Evolutionary conservation across 768 basidiomycete genomes (phyloP).

Genomic region (Leccinum subtestaceum): DNA sequence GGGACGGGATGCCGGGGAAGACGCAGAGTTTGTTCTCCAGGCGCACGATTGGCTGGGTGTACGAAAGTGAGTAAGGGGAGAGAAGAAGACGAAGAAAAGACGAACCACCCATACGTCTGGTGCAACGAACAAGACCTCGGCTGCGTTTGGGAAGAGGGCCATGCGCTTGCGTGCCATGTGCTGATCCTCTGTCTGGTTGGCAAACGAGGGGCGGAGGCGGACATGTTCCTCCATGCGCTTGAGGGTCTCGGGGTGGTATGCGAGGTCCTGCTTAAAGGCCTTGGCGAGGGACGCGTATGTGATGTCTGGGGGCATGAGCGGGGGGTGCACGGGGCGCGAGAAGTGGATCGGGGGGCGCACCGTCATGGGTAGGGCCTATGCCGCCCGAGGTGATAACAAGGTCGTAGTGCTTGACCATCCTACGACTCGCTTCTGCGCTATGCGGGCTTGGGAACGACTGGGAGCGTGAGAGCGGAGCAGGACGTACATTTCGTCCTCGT

Average conservation of each 20-base stretch:
- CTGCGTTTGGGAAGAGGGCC: constrained; percentile 81
- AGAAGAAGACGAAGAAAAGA: background rate
- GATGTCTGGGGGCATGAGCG: constrained; percentile 55
- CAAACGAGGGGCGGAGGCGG: constrained; percentile 53
- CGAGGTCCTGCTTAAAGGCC: constrained; percentile 71
- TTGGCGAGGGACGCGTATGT: constrained; percentile 86
- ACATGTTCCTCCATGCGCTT: constrained; percentile 64
- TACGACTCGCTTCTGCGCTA: constrained; percentile 80
- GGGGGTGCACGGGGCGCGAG: background rate
- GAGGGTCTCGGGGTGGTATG: constrained; percentile 76
- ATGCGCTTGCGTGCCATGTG: constrained; percentile 76
- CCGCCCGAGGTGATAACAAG: constrained; percentile 90
- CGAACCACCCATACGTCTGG: constrained; percentile 84
- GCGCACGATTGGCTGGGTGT: constrained; percentile 73
- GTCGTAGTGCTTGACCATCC: constrained; percentile 81
- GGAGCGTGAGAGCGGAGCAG: background rate
- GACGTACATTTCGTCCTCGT: constrained; percentile 76
- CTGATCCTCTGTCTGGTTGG: constrained; percentile 71
- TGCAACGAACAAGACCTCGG: constrained; percentile 78
- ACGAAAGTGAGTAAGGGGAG: background rate
- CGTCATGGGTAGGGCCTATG: constrained; percentile 89
- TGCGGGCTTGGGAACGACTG: background rate
- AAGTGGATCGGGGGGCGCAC: constrained; percentile 36
- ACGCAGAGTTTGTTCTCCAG: constrained; percentile 85
- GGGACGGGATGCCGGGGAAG: constrained; percentile 84